Conservation (phyloP, 1,284 basidiomycete genomes). For the Ceratobasidium papillatum region DNA sequence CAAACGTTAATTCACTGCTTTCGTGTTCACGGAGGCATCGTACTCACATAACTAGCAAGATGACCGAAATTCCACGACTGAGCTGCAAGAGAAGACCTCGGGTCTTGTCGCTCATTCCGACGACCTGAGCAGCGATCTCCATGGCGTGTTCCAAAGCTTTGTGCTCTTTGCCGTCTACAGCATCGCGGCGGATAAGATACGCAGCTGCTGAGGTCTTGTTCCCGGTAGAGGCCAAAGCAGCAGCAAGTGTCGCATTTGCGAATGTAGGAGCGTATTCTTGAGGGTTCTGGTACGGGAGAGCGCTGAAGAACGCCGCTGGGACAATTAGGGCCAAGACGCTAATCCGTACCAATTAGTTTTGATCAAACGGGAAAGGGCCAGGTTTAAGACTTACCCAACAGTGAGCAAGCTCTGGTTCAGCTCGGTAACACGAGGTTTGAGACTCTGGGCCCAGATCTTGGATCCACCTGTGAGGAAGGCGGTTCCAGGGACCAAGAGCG, state of each 20-base stretch:
- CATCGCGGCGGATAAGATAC: not conserved
- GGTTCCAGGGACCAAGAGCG: conserved; percentile 38
- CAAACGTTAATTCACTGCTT: not conserved
- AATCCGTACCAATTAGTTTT: not conserved
- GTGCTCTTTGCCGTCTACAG: not conserved
- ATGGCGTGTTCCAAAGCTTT: conserved; percentile 2
- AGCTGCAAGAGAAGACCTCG: conserved; percentile 28
- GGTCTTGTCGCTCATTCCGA: conserved; percentile 26
- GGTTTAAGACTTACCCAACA: conserved; percentile 12
- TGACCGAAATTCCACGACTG: conserved; percentile 38
- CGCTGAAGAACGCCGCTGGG: conserved; percentile 35
- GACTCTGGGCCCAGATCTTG: conserved; percentile 40
- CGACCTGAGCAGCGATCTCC: conserved; percentile 8
- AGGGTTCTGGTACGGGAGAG: conserved; percentile 11
- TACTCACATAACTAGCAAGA: conserved; percentile 41
- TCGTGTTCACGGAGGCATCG: not conserved
- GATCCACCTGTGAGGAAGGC: conserved; percentile 42
- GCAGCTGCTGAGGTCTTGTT: conserved; percentile 3
- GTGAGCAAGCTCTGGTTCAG: conserved; percentile 38
- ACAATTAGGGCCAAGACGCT: conserved; percentile 38
- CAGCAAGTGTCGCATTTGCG: not conserved
- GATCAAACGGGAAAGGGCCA: not conserved
- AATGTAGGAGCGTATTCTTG: conserved; percentile 4
- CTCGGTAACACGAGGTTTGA: conserved; percentile 22
- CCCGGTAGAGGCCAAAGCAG: not conserved